Conservation (phyloP, 306 rosid genomes). For the Acacia crassicarpa region DNA sequence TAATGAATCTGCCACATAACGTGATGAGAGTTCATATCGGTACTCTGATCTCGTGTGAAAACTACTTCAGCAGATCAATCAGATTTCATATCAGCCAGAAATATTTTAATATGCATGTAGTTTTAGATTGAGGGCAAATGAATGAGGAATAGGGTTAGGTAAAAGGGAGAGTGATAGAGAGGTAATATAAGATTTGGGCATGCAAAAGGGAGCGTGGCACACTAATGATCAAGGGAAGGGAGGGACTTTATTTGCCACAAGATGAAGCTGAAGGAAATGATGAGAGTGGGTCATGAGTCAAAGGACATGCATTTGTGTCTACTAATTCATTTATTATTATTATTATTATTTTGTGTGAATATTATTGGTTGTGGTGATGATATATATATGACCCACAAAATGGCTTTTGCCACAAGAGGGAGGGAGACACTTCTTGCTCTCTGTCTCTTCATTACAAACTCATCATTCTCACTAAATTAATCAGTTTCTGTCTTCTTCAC, state of each 20-base stretch:
- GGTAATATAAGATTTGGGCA: constrained; percentile 6
- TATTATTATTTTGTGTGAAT: neutral
- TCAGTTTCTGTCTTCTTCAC: neutral
- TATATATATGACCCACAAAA: constrained; percentile 2
- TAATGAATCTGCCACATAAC: too few relatives aligned
- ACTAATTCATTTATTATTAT: neutral
- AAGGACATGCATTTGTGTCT: neutral
- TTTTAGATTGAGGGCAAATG: too few relatives aligned
- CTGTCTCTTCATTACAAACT: neutral
- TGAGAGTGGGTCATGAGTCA: neutral
- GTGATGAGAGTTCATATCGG: too few relatives aligned
- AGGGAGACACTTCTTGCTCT: neutral
- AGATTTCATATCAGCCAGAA: too few relatives aligned
- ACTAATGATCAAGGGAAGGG: constrained; percentile 23
- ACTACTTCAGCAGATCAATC: too few relatives aligned
- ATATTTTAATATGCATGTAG: too few relatives aligned
- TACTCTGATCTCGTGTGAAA: too few relatives aligned
- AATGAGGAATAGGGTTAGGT: neutral
- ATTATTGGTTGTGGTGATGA: neutral
- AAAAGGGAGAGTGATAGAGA: neutral
- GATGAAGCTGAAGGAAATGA: neutral
- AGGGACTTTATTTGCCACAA: constrained; percentile 41
- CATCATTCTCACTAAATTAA: neutral
- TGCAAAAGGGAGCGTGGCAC: constrained; percentile 36
- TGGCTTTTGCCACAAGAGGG: neutral